Percentiles rank a stretch among this genome's conserved stretches.
phyloP scores from a whole-genome alignment of 345 rosid species.

The Lepidium aucheri region DNA sequence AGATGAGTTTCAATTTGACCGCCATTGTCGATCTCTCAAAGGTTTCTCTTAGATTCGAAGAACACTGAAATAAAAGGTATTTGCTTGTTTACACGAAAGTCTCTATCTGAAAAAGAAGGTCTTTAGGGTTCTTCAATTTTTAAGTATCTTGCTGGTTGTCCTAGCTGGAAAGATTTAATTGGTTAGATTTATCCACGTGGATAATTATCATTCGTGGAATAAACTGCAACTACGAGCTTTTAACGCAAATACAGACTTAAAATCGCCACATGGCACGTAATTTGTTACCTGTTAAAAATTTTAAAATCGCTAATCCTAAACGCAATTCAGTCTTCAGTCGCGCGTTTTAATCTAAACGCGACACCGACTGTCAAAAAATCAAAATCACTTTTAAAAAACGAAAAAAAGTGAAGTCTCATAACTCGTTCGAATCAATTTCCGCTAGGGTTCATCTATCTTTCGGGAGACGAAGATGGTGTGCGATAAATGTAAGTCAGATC shows the following conservation, averaged over 20 bases:
- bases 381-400: too few relatives aligned
- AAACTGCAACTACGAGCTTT: neutral
- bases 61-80: neutral
- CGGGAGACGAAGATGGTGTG: slow-evolving; percentile 56
- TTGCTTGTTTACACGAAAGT: slow-evolving; percentile 7
- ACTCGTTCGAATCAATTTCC: neutral
- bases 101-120: slow-evolving; percentile 4
- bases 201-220: neutral
- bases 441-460: slow-evolving; percentile 11
- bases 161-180: neutral
- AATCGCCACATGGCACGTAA: too few relatives aligned
- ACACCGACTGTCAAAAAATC: too few relatives aligned
- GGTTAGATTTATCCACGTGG: neutral
- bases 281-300: too few relatives aligned
- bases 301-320: too few relatives aligned
- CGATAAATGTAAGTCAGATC: slow-evolving; percentile 59
- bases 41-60: slow-evolving; percentile 2
- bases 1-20: slow-evolving; percentile 8
- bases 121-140: neutral
- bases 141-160: neutral
- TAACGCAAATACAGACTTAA: too few relatives aligned
- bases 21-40: slow-evolving; percentile 29
- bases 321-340: too few relatives aligned
- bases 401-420: too few relatives aligned
- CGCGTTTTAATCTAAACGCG: too few relatives aligned